Evolutionary conservation across 2,329 filamentous ascomycete species (phyloP), one percentile per base, ranked within the genome.

Genomic region (Chrysoporthe austroafricana): DNA sequence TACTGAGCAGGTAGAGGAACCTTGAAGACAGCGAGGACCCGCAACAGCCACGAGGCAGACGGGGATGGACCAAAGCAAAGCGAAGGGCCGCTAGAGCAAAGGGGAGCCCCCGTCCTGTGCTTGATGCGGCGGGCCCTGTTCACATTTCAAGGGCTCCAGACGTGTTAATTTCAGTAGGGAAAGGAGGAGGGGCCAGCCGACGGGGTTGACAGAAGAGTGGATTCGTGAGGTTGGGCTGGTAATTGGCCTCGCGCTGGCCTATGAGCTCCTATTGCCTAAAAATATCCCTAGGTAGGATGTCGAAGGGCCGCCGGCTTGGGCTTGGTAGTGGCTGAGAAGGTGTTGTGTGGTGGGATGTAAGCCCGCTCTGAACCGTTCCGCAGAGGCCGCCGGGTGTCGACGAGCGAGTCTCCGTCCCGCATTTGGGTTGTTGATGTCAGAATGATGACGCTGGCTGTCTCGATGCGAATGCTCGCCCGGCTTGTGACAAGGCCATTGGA

Each of bases 41-140:
- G 50, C 48, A 64, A 36, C 21, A 42, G 26, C 56, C 62, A 67
- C 65, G 59, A 67, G 32, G 62, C 7, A 14, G 59, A 67, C 50
- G 52, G 52, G 68, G 58, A 44, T 65, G 44, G 58, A 34, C 65
- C 44, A 50, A 58, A 34, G 43, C 21, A 7, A 58, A 26, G 46
- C 18, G 18, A 63, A 26, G 61, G 61, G 36, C 39, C 48, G 48
- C 61, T 4, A 21, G 21, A 44, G 61, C 44, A 43, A 62, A 46
- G 44, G 32, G 48, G 34, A 39, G 13, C 6, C 48, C 61, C 61
- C 16, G 21, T 18, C 48, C 39, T 43, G 48, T 63, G 48, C 6
- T 36, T 63, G 46, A 26, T 63, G n/a, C 26, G 54, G 61, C 48
- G 61, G 61, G 54, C 54, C 32, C 34, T 39, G 34, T 57, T 39